Percentiles rank a stretch among this genome's conserved stretches.
Evolutionary conservation across 352 stramenopile genomes (phyloP).

Genomic region (Phytophthora nicotianae): DNA sequence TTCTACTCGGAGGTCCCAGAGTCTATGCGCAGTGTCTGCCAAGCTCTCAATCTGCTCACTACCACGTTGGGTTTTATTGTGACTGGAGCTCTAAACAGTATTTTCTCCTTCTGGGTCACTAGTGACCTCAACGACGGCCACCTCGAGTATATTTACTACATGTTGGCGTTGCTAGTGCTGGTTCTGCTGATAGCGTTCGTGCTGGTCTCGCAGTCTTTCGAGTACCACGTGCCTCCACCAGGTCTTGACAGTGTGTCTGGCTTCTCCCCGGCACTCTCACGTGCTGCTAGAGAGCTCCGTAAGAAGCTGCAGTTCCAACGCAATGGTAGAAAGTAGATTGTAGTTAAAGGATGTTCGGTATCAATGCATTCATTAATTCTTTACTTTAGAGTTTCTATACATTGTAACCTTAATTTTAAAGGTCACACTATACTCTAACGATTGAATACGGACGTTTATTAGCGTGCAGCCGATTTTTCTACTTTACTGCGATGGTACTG

Average conservation of each 20-base stretch:
- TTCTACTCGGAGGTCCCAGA: slow-evolving; percentile 93
- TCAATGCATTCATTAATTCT: slow-evolving; percentile 10
- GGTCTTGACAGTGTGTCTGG: slow-evolving; percentile 53
- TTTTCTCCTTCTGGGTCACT: slow-evolving; percentile 91
- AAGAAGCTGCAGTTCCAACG: slow-evolving; percentile 44
- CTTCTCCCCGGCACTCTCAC: slow-evolving; percentile 67
- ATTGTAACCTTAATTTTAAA: too few relatives aligned
- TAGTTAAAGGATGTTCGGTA: neutral
- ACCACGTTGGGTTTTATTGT: slow-evolving; percentile 91
- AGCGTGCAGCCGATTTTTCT: slow-evolving; percentile 2
- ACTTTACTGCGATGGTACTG: slow-evolving; percentile 11
- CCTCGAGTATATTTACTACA: slow-evolving; percentile 91
- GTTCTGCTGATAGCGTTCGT: slow-evolving; percentile 69
- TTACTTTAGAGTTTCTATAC: too few relatives aligned
- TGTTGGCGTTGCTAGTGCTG: slow-evolving; percentile 73
- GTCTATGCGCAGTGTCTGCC: slow-evolving; percentile 91
- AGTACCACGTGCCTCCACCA: slow-evolving; percentile 75
- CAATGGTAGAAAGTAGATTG: slow-evolving; percentile 25
- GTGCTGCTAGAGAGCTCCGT: slow-evolving; percentile 48
- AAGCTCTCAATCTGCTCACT: slow-evolving; percentile 90
- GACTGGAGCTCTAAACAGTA: slow-evolving; percentile 80
- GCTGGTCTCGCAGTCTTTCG: slow-evolving; percentile 74
- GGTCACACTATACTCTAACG: too few relatives aligned
- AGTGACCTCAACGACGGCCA: slow-evolving; percentile 91
- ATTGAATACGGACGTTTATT: slow-evolving; percentile 23